Percentiles rank a stretch among this genome's conserved stretches.
Evolutionary conservation across 2,329 filamentous ascomycete species (phyloP).

Genomic region (Cercospora zeae-maydis): DNA sequence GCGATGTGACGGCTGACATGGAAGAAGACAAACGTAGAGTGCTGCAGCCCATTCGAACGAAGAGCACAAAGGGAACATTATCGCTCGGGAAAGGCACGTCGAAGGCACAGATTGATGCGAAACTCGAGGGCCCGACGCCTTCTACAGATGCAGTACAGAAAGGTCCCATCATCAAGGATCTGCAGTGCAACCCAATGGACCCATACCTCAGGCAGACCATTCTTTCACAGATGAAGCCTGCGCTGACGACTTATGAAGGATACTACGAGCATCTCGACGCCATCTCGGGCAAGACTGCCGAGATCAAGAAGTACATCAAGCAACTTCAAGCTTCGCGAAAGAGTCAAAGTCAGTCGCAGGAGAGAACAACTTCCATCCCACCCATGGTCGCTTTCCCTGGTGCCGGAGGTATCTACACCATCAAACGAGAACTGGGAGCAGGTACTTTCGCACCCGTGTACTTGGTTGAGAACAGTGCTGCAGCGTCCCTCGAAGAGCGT

Average conservation of each 20-base stretch:
- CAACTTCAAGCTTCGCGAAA: slow-evolving; percentile 38
- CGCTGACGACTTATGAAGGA: slow-evolving; percentile 69
- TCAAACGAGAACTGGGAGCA: slow-evolving; percentile 83
- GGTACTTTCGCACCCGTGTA: slow-evolving; percentile 96
- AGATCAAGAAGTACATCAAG: slow-evolving; percentile 74
- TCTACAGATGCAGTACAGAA: slow-evolving; percentile 50
- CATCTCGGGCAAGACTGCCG: slow-evolving; percentile 62
- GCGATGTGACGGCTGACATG: slow-evolving; percentile 57
- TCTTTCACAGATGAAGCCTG: slow-evolving; percentile 67
- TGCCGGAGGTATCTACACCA: slow-evolving; percentile 64
- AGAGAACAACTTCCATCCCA: slow-evolving; percentile 53
- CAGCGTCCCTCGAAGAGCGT: slow-evolving; percentile 37
- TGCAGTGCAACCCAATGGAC: slow-evolving; percentile 85
- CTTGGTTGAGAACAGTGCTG: slow-evolving; percentile 65
- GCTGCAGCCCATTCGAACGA: slow-evolving; percentile 52
- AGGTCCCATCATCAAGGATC: slow-evolving; percentile 74
- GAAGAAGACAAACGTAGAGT: slow-evolving; percentile 43
- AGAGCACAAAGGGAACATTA: slow-evolving; percentile 46
- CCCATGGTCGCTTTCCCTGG: slow-evolving; percentile 67
- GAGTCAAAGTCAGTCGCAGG: slow-evolving; percentile 39
- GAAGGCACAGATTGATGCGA: slow-evolving; percentile 34
- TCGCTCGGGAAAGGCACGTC: slow-evolving; percentile 34
- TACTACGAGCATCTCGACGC: slow-evolving; percentile 70
- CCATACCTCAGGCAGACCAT: slow-evolving; percentile 71
- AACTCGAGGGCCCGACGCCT: slow-evolving; percentile 18